phyloP scores from a whole-genome alignment of 2,329 filamentous ascomycete species.

The Colletotrichum tamarilloi region DNA sequence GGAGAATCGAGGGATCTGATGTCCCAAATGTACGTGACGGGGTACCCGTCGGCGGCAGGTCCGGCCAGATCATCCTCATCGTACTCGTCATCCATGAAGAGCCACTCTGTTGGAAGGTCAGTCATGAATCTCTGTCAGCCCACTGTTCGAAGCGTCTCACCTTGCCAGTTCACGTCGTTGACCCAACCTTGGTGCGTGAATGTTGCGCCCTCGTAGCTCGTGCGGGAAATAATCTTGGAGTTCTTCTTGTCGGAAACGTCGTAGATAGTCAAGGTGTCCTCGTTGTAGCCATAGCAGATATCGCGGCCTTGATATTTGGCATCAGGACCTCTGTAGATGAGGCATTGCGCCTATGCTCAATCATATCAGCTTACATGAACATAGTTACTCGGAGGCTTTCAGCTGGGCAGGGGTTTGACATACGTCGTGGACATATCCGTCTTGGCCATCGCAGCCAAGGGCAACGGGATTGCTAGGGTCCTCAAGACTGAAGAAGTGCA shows the following conservation, averaged over 20 bases:
- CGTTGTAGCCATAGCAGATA: conserved; percentile 66
- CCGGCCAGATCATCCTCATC: conserved; percentile 56
- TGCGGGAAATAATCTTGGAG: conserved; percentile 60
- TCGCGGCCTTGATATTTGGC: conserved; percentile 55
- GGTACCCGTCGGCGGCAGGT: conserved; percentile 52
- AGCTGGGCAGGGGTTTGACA: neutral
- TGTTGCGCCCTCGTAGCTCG: conserved; percentile 65
- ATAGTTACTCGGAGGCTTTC: neutral
- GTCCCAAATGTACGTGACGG: conserved; percentile 62
- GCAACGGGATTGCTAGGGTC: conserved; percentile 61
- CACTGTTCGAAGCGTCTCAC: conserved; percentile 39
- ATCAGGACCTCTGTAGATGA: conserved; percentile 63
- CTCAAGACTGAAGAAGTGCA: conserved; percentile 65
- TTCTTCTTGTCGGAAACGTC: conserved; percentile 62
- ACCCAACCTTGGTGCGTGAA: conserved; percentile 70
- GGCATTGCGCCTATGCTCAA: conserved; percentile 61
- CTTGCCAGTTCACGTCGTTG: conserved; percentile 54
- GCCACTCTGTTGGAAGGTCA: conserved; percentile 31
- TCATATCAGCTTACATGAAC: neutral
- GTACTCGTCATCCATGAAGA: conserved; percentile 62
- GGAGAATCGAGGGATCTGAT: conserved; percentile 54
- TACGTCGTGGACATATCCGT: conserved; percentile 66
- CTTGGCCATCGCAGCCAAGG: conserved; percentile 61
- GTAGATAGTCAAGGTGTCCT: conserved; percentile 62
- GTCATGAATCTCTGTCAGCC: neutral